Evolutionary conservation across 345 rosid genomes (phyloP).

Genomic region (Salix dunnii): DNA sequence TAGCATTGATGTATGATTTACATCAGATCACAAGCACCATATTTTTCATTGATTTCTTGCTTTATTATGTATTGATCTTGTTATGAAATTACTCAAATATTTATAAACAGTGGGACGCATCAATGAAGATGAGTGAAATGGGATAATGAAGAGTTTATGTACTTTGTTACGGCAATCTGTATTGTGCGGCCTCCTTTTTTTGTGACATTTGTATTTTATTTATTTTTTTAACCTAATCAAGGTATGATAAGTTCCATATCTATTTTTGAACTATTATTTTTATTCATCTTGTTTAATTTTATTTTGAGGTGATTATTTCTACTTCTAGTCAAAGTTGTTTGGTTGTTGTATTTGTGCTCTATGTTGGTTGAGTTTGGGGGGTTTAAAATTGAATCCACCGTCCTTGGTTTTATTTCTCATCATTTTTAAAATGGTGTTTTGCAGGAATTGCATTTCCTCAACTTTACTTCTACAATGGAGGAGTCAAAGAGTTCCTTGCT

Average conservation of each 20-base stretch:
- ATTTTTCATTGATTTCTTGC: not conserved
- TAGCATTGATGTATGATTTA: no score
- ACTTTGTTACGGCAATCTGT: not conserved
- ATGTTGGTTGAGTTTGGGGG: not conserved
- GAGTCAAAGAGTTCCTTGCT: conserved; percentile 85
- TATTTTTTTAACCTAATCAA: not conserved
- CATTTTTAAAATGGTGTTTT: conserved; percentile 21
- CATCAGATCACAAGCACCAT: not conserved
- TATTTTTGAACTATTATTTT: not conserved
- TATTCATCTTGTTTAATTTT: not conserved
- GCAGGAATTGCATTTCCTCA: conserved; percentile 93
- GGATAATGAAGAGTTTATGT: not conserved
- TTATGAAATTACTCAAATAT: not conserved
- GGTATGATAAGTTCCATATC: not conserved
- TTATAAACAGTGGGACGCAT: not conserved
- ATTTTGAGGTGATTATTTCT: not conserved
- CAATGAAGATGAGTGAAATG: not conserved
- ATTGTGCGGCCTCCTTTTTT: not conserved
- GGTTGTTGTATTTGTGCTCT: not conserved
- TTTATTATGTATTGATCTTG: not conserved
- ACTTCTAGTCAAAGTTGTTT: not conserved
- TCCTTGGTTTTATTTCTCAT: not conserved
- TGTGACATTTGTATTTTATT: not conserved
- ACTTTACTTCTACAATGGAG: conserved; percentile 91
- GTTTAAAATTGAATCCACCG: not conserved